These are phyloP conservation scores for Climacium dendroides DNA, from an alignment of 225 moss, liverwort and hornwort species.

Conservation along the genomic window DNA sequence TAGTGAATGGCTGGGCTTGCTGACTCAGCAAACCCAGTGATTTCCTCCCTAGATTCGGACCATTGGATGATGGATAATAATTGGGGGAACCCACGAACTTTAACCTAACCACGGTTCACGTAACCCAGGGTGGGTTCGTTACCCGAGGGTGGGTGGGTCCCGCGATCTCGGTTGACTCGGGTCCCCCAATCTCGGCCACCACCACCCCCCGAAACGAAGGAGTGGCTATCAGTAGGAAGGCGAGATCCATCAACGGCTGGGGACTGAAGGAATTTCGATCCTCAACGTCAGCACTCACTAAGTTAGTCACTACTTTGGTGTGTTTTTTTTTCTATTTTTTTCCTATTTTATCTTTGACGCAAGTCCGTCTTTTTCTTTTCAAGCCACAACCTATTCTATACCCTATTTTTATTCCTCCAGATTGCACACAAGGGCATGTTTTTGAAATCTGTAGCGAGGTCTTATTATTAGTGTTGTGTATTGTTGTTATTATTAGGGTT, in stretches of 20 bases:
- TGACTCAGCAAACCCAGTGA: neutral
- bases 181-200: neutral
- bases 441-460: neutral
- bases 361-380: neutral
- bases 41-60: neutral
- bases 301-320: neutral
- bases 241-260: neutral
- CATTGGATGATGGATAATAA: neutral
- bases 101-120: too few species aligned
- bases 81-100: neutral
- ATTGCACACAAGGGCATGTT: neutral
- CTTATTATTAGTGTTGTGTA: neutral
- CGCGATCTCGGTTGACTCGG: neutral
- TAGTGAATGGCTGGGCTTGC: neutral
- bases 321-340: too few species aligned
- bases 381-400: neutral
- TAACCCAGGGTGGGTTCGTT: too few species aligned
- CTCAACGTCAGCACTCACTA: neutral
- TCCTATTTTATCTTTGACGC: too few species aligned
- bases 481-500: neutral
- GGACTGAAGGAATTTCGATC: neutral
- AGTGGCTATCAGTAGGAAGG: neutral
- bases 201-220: neutral
- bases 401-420: neutral
- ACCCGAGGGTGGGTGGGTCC: too few species aligned